These are phyloP conservation scores for Leccinum boreale DNA, from an alignment of 768 basidiomycete genomes.

Conservation along the genomic window DNA sequence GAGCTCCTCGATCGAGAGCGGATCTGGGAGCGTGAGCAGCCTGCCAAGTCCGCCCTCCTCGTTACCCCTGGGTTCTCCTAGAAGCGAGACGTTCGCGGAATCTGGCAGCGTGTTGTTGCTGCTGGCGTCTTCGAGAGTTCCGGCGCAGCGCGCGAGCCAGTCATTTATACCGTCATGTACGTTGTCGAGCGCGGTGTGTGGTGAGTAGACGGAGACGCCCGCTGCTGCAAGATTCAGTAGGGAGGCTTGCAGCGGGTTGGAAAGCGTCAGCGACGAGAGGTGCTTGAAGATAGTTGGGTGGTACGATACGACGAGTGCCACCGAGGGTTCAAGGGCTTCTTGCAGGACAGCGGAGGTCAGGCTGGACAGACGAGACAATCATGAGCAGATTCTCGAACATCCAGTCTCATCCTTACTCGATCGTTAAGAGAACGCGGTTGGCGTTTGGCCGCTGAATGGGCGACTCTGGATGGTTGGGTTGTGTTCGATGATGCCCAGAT, in stretches of 20 bases:
- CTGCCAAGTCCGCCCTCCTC: slow-evolving; percentile 63
- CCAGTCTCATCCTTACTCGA: slow-evolving; percentile 48
- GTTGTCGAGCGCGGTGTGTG: slow-evolving; percentile 88
- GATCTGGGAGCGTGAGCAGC: slow-evolving; percentile 57
- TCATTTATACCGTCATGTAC: slow-evolving; percentile 86
- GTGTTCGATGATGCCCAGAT: background rate
- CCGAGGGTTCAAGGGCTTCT: slow-evolving; percentile 60
- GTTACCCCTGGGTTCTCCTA: slow-evolving; percentile 38
- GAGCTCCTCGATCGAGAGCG: slow-evolving; percentile 57
- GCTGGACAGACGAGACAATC: slow-evolving; percentile 41
- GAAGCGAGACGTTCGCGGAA: slow-evolving; percentile 30
- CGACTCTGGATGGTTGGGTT: slow-evolving; percentile 41
- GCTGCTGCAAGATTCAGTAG: slow-evolving; percentile 76
- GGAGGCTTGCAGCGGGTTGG: slow-evolving; percentile 74
- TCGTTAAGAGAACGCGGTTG: slow-evolving; percentile 60
- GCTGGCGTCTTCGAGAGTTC: slow-evolving; percentile 32
- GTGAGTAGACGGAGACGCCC: slow-evolving; percentile 83
- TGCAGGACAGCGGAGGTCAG: slow-evolving; percentile 67
- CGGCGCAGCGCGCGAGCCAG: slow-evolving; percentile 67
- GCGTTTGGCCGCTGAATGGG: slow-evolving; percentile 45
- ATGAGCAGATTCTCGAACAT: slow-evolving; percentile 8
- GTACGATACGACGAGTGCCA: slow-evolving; percentile 74
- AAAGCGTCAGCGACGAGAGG: slow-evolving; percentile 70
- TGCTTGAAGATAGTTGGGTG: slow-evolving; percentile 83
- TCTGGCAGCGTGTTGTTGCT: slow-evolving; percentile 19